These are phyloP conservation scores for Penicillium sp. DNA, from an alignment of 2,329 filamentous ascomycete genomes.

Conservation along the genomic window DNA sequence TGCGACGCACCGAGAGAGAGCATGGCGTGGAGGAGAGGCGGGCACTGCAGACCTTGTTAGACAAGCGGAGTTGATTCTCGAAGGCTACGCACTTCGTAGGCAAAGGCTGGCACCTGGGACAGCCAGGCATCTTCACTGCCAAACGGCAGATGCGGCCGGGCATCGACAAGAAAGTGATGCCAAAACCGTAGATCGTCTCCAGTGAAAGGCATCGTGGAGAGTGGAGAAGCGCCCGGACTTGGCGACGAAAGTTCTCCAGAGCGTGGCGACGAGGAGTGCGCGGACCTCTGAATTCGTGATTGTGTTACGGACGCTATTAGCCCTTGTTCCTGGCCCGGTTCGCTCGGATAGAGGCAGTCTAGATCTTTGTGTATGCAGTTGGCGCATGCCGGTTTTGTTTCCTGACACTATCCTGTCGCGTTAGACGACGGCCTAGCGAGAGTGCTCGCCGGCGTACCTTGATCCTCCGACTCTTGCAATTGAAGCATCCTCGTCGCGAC, in stretches of 20 bases:
- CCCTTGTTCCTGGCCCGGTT: constrained; percentile 14
- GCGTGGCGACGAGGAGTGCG: neutral
- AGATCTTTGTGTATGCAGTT: constrained; percentile 43
- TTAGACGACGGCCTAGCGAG: neutral
- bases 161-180: constrained; percentile 17
- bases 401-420: constrained; percentile 35
- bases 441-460: constrained; percentile 42
- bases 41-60: constrained; percentile 43
- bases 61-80: neutral
- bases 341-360: constrained; percentile 38
- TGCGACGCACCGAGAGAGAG: constrained; percentile 71
- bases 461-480: constrained; percentile 51
- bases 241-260: neutral
- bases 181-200: constrained; percentile 19
- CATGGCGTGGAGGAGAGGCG: constrained; percentile 73
- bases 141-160: constrained; percentile 17
- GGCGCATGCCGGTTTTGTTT: constrained; percentile 43
- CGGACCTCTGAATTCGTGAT: neutral
- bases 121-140: constrained; percentile 14
- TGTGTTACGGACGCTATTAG: neutral
- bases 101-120: constrained; percentile 12
- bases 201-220: constrained; percentile 5
- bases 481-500: constrained; percentile 47
- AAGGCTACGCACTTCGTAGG: constrained; percentile 8
- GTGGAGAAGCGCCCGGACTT: neutral